phyloP scores from a whole-genome alignment of 192 early-diverging fungal species.

The Coemansia asiatica region DNA sequence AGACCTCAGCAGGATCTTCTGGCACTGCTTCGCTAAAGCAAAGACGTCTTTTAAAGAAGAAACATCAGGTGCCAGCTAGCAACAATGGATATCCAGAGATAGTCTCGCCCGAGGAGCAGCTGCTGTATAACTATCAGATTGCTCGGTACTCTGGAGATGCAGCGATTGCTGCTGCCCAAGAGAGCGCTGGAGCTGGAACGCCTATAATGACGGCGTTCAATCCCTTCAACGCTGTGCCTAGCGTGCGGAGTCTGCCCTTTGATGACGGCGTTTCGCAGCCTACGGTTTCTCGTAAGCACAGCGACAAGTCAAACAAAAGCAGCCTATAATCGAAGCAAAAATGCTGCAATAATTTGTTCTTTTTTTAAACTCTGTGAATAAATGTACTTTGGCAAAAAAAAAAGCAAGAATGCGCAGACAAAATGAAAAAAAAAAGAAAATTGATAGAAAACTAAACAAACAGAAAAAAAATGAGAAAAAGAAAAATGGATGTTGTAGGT shows the following conservation, averaged over 20 bases:
- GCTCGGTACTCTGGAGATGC: constrained; percentile 32
- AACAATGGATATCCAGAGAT: constrained; percentile 5
- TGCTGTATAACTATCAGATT: constrained; percentile 20
- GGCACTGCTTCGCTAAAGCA: not conserved
- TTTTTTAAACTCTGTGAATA: not conserved
- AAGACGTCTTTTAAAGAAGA: not conserved
- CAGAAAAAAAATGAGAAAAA: constrained; percentile 7
- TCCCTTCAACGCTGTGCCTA: constrained; percentile 33
- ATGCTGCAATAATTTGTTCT: no score
- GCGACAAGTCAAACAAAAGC: constrained; percentile 20
- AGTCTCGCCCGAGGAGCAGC: constrained; percentile 5
- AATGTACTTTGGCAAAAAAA: not conserved
- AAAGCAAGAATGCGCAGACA: constrained; percentile 3
- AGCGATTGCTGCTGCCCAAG: constrained; percentile 33
- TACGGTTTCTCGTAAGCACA: constrained; percentile 20
- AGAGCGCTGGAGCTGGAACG: constrained; percentile 15
- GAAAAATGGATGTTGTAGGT: not conserved
- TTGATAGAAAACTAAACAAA: not conserved
- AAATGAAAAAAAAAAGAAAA: constrained; percentile 6
- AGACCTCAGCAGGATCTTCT: not conserved
- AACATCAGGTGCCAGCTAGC: not conserved
- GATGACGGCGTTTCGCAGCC: constrained; percentile 16
- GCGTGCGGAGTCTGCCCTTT: constrained; percentile 31
- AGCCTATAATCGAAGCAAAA: not conserved
- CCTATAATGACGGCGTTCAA: constrained; percentile 24